phyloP scores from a whole-genome alignment of 1,284 basidiomycete genomes.

The Pholiota adiposa region DNA sequence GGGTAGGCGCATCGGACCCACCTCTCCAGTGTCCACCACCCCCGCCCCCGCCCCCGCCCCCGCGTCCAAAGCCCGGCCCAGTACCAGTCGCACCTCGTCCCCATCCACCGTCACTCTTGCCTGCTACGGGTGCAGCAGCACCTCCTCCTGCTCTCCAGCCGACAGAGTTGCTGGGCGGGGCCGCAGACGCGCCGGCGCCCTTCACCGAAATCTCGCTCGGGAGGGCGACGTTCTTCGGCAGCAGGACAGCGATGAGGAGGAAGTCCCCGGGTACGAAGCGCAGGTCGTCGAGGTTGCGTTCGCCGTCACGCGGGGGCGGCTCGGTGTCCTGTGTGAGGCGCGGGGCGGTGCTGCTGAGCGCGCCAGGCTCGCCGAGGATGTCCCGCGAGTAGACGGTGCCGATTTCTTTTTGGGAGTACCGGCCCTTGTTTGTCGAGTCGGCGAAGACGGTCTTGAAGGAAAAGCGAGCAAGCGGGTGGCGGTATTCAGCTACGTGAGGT shows the following conservation, averaged over 20 bases:
- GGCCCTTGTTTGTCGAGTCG: conserved; percentile 69
- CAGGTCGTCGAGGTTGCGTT: conserved; percentile 74
- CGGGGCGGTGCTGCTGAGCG: conserved; percentile 56
- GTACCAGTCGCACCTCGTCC: conserved; percentile 21
- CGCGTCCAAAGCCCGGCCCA: conserved; percentile 43
- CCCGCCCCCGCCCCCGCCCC: conserved; percentile 25
- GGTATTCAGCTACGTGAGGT: conserved; percentile 66
- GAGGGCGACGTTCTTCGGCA: conserved; percentile 66
- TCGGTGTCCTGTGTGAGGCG: conserved; percentile 61
- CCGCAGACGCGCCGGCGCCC: conserved; percentile 40
- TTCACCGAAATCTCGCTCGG: conserved; percentile 54
- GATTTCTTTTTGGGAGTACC: conserved; percentile 73
- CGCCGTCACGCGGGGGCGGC: conserved; percentile 48
- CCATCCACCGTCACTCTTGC: conserved; percentile 41
- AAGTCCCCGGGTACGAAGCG: conserved; percentile 80
- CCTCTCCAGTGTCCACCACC: conserved; percentile 32
- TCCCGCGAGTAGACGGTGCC: conserved; percentile 80
- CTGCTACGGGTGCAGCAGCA: conserved; percentile 21
- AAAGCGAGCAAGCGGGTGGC: conserved; percentile 78
- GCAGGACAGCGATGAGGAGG: conserved; percentile 67
- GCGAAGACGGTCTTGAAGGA: conserved; percentile 78
- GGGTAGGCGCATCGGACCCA: conserved; percentile 42
- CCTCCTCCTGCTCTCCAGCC: conserved; percentile 39
- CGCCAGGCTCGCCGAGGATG: conserved; percentile 76
- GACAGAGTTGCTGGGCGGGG: conserved; percentile 26